Evolutionary conservation across 768 basidiomycete genomes (phyloP).

Genomic region (Ramaria sp.): DNA sequence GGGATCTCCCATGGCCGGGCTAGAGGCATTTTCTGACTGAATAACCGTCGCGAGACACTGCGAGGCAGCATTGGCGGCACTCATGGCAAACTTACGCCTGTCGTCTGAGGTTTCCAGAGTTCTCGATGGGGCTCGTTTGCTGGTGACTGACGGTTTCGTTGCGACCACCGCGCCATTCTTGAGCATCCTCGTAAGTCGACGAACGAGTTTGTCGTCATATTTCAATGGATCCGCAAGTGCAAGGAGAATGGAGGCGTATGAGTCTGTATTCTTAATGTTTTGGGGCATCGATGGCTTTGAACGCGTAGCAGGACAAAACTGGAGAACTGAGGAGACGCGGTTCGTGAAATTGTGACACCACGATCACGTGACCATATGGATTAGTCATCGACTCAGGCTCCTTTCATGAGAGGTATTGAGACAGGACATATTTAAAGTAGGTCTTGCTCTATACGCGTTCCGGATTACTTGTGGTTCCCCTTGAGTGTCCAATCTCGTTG

Average conservation of each 20-base stretch:
- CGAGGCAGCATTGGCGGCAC: constrained; percentile 48
- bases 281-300: not conserved
- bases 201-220: not conserved
- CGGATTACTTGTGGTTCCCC: no score
- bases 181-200: constrained; percentile 1
- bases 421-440: no score
- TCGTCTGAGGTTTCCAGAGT: constrained; percentile 21
- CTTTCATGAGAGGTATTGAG: no score
- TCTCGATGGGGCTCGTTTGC: constrained; percentile 10
- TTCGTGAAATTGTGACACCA: not conserved
- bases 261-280: not conserved
- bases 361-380: not conserved
- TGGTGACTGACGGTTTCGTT: constrained; percentile 6
- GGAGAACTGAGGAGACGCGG: not conserved
- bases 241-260: not conserved
- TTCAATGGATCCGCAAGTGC: constrained; percentile 1
- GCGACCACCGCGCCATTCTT: not conserved
- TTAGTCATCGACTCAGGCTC: no score
- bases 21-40: constrained; percentile 41
- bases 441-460: no score
- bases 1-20: constrained; percentile 15
- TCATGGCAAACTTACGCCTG: constrained; percentile 41
- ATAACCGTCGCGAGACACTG: constrained; percentile 42
- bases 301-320: not conserved
- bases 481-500: no score